Base-by-base conservation (phyloP, 352 stramenopile species). In the Phytophthora hibernalis region DNA sequence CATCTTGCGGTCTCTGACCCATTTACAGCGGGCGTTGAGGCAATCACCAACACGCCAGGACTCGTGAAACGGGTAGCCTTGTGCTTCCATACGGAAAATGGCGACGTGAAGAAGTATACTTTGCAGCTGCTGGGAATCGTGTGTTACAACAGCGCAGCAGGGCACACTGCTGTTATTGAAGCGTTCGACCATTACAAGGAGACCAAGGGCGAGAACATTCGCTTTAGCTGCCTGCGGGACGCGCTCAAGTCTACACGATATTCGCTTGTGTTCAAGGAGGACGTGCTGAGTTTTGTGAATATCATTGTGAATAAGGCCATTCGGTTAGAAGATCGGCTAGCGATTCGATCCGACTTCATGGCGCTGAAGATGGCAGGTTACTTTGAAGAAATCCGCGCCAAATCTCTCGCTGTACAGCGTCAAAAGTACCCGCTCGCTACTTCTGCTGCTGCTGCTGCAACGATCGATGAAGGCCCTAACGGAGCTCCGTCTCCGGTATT, bases 301-400 rank as follows among this genome's bases (percentile, higher is more conserved):
- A 93, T 95, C 64, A 93, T 95, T 58, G 87, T 95, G 24, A 95
- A 95, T 75, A 95, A 95, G 71, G 87, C 85, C 3, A 92, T 95
- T 26, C 80, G 85, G 12, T 62, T 95, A 9, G 87, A 95, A 74
- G 83, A 92, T 54, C 87, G 87, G 42, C 55, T 95, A 45, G 87
- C 83, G 35, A 95, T 95, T 54, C 87, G 87, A 13, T 82, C 81
- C 28, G 87, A 95, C 54, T 95, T 95, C 61, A 92, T 95, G 54
- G 82, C 85, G 44, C 76, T 95, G 18, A 90, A 92, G 31, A 95
- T 95, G 82, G 82, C 80, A 10, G 83, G 80, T 16, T 95, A 95
- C 65, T 95, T 95, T 78, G 87, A 95, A 75, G 85, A 95, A 55
- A 91, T 95, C 16, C 83, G 87, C 18, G 82, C 83, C 22, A 95